Percentiles rank a stretch among this genome's conserved stretches.
Evolutionary conservation across 148 eudicot genomes (phyloP).

Genomic region (Cornus suecica): DNA sequence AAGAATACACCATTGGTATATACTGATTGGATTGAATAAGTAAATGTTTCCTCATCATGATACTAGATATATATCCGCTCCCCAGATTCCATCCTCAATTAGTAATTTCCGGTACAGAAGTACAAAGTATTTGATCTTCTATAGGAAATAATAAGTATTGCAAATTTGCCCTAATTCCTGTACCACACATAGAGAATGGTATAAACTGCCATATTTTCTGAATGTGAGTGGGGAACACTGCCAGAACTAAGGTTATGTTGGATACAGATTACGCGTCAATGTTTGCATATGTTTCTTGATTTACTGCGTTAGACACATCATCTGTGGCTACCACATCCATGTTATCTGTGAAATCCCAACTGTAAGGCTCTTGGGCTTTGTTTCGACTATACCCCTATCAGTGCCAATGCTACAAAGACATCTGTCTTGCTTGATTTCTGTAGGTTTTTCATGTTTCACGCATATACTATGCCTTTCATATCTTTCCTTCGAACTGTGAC

Average conservation of each 20-base stretch:
- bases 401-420: background rate
- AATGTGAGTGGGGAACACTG: background rate
- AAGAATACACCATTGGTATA: no score
- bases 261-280: background rate
- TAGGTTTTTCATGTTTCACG: background rate
- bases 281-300: background rate
- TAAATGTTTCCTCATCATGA: background rate
- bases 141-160: background rate
- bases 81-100: background rate
- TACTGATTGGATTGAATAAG: background rate
- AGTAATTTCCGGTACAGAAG: background rate
- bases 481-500: background rate
- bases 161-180: background rate
- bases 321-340: no score
- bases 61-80: background rate
- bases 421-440: slow-evolving; percentile 4
- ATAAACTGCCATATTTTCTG: background rate
- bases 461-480: background rate
- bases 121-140: background rate
- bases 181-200: background rate
- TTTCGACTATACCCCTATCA: background rate
- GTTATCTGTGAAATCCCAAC: background rate
- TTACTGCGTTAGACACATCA: background rate
- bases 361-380: background rate
- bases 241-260: background rate